These are phyloP conservation scores for Coemansia guatemalensis DNA, from an alignment of 192 early-diverging fungal genomes.

Conservation along the genomic window DNA sequence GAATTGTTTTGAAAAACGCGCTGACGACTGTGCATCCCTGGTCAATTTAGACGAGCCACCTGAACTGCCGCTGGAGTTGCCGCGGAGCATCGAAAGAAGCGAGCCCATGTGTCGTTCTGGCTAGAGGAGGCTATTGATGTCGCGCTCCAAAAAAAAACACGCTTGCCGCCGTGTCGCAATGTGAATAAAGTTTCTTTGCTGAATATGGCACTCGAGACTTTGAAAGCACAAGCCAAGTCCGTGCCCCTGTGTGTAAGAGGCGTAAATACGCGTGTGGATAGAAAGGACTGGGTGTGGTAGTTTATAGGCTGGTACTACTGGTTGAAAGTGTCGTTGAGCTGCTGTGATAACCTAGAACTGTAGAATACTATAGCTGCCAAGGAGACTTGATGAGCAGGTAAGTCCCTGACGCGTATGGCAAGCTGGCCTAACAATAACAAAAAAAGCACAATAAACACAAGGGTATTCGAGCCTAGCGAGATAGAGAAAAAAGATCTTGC, in stretches of 20 bases:
- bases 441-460: too few relatives aligned
- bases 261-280: too few relatives aligned
- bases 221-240: too few relatives aligned
- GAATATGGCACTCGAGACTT: too few relatives aligned
- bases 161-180: not conserved
- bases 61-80: constrained; percentile 22
- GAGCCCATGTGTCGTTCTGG: constrained; percentile 30
- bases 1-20: constrained; percentile 52
- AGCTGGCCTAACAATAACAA: constrained; percentile 6
- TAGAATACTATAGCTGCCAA: not conserved
- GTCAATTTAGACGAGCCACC: constrained; percentile 9
- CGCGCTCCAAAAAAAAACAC: not conserved
- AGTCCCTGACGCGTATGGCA: not conserved
- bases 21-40: constrained; percentile 27
- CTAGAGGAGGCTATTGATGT: not conserved
- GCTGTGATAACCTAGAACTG: too few relatives aligned
- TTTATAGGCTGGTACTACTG: too few relatives aligned
- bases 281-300: too few relatives aligned
- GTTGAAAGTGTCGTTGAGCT: too few relatives aligned
- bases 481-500: not conserved
- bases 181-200: too few relatives aligned
- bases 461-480: too few relatives aligned
- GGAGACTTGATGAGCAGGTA: not conserved
- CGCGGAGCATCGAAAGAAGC: constrained; percentile 47
- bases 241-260: too few relatives aligned